Percentiles rank a stretch among this genome's conserved stretches.
phyloP scores from a whole-genome alignment of 768 basidiomycete species.

The Boletus eberwhitei region DNA sequence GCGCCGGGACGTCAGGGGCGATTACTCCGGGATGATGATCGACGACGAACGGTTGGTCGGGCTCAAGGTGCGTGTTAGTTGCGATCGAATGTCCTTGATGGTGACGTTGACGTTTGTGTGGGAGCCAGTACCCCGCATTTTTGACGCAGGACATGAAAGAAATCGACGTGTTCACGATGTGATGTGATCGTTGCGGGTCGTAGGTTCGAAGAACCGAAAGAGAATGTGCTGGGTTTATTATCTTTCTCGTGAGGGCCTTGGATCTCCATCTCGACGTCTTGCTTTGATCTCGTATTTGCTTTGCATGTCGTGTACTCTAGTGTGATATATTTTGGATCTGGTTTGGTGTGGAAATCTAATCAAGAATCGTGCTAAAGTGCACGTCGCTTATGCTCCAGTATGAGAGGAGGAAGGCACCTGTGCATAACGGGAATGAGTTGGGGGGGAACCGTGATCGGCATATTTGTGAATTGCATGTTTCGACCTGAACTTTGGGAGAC shows the following conservation, averaged over 20 bases:
- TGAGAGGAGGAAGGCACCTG: neutral
- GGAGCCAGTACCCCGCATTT: constrained; percentile 24
- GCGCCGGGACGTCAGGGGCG: constrained; percentile 17
- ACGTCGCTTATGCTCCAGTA: neutral
- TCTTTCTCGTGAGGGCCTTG: too few species aligned
- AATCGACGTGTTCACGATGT: constrained; percentile 35
- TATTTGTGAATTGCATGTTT: too few species aligned
- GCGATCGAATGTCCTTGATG: too few species aligned
- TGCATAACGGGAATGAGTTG: neutral
- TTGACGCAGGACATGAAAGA: constrained; percentile 32
- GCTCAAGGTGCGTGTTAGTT: constrained; percentile 32
- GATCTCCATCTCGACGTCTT: neutral
- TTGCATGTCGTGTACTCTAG: neutral
- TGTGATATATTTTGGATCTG: neutral
- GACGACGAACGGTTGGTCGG: constrained; percentile 42
- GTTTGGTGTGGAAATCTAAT: neutral
- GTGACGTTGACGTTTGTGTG: neutral
- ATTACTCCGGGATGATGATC: constrained; percentile 41
- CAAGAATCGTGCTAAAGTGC: neutral
- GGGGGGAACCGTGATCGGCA: neutral
- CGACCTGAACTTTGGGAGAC: too few species aligned
- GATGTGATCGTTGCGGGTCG: constrained; percentile 16
- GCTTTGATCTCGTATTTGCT: neutral
- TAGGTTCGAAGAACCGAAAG: too few species aligned
- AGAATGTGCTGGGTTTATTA: neutral